Conservation (phyloP, 169 alveolate genomes). For the Eimeria brunetti region DNA sequence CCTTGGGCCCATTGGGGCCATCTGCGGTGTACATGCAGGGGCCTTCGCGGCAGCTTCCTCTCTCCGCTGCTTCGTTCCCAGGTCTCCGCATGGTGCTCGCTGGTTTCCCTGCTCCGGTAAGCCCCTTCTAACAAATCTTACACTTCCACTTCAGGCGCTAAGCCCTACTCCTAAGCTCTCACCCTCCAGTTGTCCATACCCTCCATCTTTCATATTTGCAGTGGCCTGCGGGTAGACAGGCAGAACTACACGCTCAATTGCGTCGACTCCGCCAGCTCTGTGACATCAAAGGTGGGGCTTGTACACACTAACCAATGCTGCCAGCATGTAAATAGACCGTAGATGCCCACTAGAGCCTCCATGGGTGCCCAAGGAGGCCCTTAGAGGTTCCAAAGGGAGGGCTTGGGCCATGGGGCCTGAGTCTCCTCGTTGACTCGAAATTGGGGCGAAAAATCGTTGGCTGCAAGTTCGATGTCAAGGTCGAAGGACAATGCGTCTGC, state of each 20-base stretch:
- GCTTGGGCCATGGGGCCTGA: neutral
- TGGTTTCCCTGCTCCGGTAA: slow-evolving; percentile 43
- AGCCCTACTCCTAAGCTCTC: neutral
- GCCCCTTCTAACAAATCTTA: neutral
- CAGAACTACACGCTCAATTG: slow-evolving; percentile 39
- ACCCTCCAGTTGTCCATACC: neutral
- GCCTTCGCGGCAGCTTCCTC: slow-evolving; percentile 20
- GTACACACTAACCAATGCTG: neutral
- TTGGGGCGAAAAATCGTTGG: neutral
- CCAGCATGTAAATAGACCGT: neutral
- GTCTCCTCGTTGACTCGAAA: too few species aligned
- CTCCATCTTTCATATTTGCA: neutral
- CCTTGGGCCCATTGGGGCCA: slow-evolving; percentile 14
- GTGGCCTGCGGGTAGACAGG: slow-evolving; percentile 16
- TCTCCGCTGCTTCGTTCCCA: neutral
- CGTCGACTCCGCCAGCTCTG: slow-evolving; percentile 29
- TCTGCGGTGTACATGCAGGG: slow-evolving; percentile 38
- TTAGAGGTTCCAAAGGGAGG: too few species aligned
- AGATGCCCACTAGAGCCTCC: neutral
- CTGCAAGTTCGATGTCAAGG: neutral
- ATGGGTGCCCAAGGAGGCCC: too few species aligned
- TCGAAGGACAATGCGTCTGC: neutral
- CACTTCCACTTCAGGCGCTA: neutral
- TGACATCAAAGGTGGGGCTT: slow-evolving; percentile 20
- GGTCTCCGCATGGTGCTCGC: slow-evolving; percentile 25